These are phyloP conservation scores for Kodamaea fungicola DNA, from an alignment of 1,139 yeast genomes.

Conservation along the genomic window DNA sequence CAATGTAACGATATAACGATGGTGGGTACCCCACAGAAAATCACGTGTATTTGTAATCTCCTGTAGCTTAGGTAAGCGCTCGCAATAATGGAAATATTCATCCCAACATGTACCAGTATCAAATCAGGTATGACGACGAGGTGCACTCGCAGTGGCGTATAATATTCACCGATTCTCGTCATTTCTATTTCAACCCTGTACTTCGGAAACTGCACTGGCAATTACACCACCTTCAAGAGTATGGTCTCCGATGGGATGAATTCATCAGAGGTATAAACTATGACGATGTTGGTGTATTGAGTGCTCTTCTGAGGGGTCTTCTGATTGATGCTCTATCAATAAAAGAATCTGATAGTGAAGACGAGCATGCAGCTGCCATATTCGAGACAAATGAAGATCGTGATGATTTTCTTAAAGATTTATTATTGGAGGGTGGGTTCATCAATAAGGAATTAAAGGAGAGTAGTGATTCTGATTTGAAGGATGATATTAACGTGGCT, in stretches of 20 bases:
- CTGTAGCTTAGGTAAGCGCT: neutral
- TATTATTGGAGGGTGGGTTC: conserved; percentile 8
- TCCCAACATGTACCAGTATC: conserved; percentile 5
- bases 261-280: conserved; percentile 22
- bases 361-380: conserved; percentile 5
- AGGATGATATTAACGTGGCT: neutral
- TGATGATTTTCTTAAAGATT: conserved; percentile 13
- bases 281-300: conserved; percentile 19
- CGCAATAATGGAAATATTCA: too few relatives aligned
- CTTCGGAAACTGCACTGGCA: conserved; percentile 32
- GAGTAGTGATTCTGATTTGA: neutral
- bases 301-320: conserved; percentile 5
- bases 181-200: conserved; percentile 29
- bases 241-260: conserved; percentile 13
- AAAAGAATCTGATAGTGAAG: conserved; percentile 3
- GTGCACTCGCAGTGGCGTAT: conserved; percentile 24
- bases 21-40: neutral
- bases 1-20: neutral
- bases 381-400: conserved; percentile 9
- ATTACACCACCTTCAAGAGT: conserved; percentile 21
- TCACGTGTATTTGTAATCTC: neutral
- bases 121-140: conserved; percentile 2
- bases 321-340: neutral
- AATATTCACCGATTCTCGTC: conserved; percentile 28
- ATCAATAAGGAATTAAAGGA: conserved; percentile 2